phyloP scores from a whole-genome alignment of 352 stramenopile species.

The Pythium rhizo-oryzae region DNA sequence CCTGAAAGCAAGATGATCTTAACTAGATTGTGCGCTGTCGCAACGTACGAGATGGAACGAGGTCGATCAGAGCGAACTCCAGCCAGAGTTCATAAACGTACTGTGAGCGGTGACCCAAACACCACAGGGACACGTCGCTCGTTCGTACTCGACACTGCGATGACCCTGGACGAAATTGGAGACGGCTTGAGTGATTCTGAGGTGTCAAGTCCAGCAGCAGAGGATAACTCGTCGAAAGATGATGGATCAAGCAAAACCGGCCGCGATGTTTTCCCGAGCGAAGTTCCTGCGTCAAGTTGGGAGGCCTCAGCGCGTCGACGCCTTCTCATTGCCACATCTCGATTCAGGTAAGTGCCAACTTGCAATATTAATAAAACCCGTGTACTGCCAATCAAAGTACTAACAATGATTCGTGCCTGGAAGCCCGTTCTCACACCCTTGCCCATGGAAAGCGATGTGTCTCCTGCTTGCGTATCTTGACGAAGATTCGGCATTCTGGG shows the following conservation, averaged over 20 bases:
- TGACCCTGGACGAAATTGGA: constrained; percentile 8
- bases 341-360: constrained; percentile 48
- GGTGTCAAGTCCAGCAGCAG: neutral
- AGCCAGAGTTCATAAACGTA: neutral
- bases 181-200: constrained; percentile 15
- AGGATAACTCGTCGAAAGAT: neutral
- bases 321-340: constrained; percentile 66
- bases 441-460: constrained; percentile 67
- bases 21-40: constrained; percentile 53
- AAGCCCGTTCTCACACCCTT: constrained; percentile 75
- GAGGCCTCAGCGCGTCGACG: constrained; percentile 58
- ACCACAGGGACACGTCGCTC: neutral
- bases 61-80: neutral
- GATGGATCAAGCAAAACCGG: constrained; percentile 31
- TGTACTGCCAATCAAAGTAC: neutral
- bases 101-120: neutral
- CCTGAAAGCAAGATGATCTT: constrained; percentile 73
- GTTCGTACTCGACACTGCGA: neutral
- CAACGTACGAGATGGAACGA: constrained; percentile 39
- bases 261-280: constrained; percentile 71
- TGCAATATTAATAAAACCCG: neutral
- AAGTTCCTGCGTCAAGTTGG: constrained; percentile 56
- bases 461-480: constrained; percentile 76
- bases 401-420: neutral
- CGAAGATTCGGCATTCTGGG: constrained; percentile 81